phyloP scores from a whole-genome alignment of 2,329 filamentous ascomycete genomes.

The Mycosphaerella sp. region DNA sequence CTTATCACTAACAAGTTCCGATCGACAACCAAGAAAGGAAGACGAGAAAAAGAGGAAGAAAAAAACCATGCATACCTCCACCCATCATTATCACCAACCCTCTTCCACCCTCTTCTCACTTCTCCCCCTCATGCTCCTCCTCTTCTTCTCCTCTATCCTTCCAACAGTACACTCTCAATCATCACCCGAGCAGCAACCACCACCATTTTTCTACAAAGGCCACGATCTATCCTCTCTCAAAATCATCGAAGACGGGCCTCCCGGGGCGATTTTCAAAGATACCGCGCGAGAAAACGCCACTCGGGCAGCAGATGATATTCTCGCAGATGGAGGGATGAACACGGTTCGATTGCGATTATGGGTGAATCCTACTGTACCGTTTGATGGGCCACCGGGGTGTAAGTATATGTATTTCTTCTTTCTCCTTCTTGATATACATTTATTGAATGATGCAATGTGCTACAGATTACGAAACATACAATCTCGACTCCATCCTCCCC shows the following conservation, averaged over 20 bases:
- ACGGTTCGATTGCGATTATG: constrained; percentile 31
- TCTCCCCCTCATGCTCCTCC: too few species aligned
- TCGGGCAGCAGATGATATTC: constrained; percentile 33
- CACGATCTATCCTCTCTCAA: constrained; percentile 38
- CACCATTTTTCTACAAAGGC: constrained; percentile 34
- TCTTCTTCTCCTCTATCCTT: too few species aligned
- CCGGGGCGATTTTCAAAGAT: constrained; percentile 36
- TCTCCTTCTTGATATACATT: not conserved
- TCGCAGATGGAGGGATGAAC: constrained; percentile 35
- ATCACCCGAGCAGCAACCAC: too few species aligned
- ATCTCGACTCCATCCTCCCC: constrained; percentile 32
- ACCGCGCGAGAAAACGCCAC: constrained; percentile 35
- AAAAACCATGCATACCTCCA: too few species aligned
- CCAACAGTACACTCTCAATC: too few species aligned
- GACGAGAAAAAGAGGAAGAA: too few species aligned
- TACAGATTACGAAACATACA: constrained; percentile 26
- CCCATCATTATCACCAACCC: too few species aligned
- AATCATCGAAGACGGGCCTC: constrained; percentile 32
- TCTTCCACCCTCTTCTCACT: too few species aligned
- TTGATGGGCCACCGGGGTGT: constrained; percentile 22
- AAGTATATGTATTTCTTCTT: not conserved
- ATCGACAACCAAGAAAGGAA: too few species aligned
- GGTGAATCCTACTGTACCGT: constrained; percentile 30
- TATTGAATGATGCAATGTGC: too few species aligned
- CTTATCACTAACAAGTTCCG: too few species aligned